Conservation (phyloP, 106 monocot genomes). For the Agapanthus africanus region DNA sequence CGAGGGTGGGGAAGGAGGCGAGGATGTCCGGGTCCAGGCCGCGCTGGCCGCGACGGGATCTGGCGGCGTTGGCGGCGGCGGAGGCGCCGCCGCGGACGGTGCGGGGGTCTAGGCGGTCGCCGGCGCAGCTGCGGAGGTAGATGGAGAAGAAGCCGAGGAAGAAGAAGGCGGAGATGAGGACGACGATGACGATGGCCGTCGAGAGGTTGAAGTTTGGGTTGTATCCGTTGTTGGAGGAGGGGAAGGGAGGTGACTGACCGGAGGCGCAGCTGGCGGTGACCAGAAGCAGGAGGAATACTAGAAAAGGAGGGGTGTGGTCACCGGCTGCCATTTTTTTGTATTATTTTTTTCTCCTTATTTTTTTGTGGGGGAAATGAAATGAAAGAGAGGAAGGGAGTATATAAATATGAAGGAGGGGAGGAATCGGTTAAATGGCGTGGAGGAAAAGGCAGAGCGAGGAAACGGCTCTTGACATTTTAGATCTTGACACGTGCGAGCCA, state of each 20-base stretch:
- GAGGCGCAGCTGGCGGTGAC: constrained; percentile 5
- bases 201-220: constrained; percentile 44
- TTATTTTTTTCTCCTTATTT: neutral
- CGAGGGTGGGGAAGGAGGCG: constrained; percentile 58
- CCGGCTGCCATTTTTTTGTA: neutral
- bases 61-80: constrained; percentile 6
- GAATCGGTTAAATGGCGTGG: no score
- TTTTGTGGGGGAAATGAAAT: neutral
- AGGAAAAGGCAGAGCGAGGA: no score
- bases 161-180: constrained; percentile 71
- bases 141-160: constrained; percentile 81
- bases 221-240: constrained; percentile 10
- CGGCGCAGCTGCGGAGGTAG: constrained; percentile 60
- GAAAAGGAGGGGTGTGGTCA: no score
- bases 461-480: no score
- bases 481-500: no score
- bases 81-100: no score
- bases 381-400: neutral
- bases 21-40: constrained; percentile 61
- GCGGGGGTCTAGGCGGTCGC: constrained; percentile 5
- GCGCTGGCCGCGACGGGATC: constrained; percentile 22
- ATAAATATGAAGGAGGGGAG: neutral
- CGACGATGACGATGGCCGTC: constrained; percentile 64
- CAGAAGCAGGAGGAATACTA: constrained; percentile 17
- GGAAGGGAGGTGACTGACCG: constrained; percentile 13